phyloP scores from a whole-genome alignment of 345 rosid species.

The Brassica juncea region DNA sequence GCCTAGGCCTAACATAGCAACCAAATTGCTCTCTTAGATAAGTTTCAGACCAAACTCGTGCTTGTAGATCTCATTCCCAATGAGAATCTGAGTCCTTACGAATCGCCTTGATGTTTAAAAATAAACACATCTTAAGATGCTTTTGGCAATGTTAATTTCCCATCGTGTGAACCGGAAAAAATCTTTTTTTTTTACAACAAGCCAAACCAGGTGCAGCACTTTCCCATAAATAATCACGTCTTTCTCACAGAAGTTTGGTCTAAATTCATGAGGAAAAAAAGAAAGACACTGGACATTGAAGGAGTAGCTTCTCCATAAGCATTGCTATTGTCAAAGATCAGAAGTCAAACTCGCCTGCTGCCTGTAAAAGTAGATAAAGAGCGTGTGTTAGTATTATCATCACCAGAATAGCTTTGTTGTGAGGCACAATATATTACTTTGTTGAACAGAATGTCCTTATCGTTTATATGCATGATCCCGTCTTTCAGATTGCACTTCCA shows the following conservation, averaged over 20 bases:
- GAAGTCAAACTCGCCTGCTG: conserved; percentile 91
- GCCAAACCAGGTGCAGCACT: conserved; percentile 42
- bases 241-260: conserved; percentile 38
- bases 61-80: conserved; percentile 46
- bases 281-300: conserved; percentile 37
- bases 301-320: conserved; percentile 14
- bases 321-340: conserved; percentile 41
- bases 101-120: not conserved
- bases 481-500: conserved; percentile 98
- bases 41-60: conserved; percentile 50
- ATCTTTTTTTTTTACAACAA: conserved; percentile 64
- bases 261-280: conserved; percentile 24
- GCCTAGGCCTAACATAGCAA: conserved; percentile 32
- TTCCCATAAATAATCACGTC: conserved; percentile 37
- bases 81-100: not conserved
- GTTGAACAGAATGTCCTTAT: conserved; percentile 91
- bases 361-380: conserved; percentile 51
- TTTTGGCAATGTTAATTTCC: not conserved
- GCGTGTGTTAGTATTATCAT: not conserved
- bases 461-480: conserved; percentile 96
- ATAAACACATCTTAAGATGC: not conserved
- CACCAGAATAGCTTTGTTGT: conserved; percentile 12
- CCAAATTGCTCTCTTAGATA: conserved; percentile 35
- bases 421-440: conserved; percentile 49
- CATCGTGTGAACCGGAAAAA: conserved; percentile 34